A percentile compares a stretch with the other conserved stretches of the same genome.
These are phyloP conservation scores for Debaryomyces castellii DNA, from an alignment of 805 yeast species.

Conservation along the genomic window DNA sequence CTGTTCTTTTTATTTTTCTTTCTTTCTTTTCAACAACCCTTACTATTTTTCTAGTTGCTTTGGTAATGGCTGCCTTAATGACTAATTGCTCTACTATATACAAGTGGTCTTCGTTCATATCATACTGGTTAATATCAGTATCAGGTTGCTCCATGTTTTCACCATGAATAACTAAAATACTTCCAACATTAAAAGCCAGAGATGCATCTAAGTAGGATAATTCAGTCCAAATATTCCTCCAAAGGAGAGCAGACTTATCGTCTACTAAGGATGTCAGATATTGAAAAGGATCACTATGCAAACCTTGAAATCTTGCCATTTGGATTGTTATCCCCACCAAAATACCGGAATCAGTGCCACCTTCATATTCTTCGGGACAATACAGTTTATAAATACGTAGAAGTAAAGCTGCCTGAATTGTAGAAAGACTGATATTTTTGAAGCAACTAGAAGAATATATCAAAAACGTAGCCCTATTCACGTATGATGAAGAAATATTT, in stretches of 20 bases:
- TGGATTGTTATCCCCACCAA: constrained; percentile 2
- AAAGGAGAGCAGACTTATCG: not conserved
- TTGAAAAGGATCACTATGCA: not conserved
- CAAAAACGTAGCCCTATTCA: constrained; percentile 1
- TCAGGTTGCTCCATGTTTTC: constrained; percentile 77
- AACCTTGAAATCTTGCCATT: constrained; percentile 7
- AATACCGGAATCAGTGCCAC: not conserved
- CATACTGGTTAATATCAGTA: too few species aligned
- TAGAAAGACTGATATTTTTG: not conserved
- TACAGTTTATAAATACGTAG: constrained; percentile 4
- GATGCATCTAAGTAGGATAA: constrained; percentile 4
- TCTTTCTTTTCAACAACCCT: not conserved
- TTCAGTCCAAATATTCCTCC: constrained; percentile 5
- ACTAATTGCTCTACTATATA: constrained; percentile 1
- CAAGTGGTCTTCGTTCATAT: too few species aligned
- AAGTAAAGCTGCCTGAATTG: constrained; percentile 5
- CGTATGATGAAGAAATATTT: not conserved
- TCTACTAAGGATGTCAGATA: not conserved
- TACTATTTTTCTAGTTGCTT: not conserved
- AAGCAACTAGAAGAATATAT: not conserved
- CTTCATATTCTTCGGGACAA: constrained; percentile 6
- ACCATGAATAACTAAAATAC: constrained; percentile 5
- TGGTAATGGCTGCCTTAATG: not conserved
- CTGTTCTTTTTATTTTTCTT: not conserved
- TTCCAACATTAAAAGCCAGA: constrained; percentile 5